Percentiles rank a stretch among this genome's conserved stretches.
Evolutionary conservation across 2,329 filamentous ascomycete species (phyloP).

Genomic region (Microsporum canis): DNA sequence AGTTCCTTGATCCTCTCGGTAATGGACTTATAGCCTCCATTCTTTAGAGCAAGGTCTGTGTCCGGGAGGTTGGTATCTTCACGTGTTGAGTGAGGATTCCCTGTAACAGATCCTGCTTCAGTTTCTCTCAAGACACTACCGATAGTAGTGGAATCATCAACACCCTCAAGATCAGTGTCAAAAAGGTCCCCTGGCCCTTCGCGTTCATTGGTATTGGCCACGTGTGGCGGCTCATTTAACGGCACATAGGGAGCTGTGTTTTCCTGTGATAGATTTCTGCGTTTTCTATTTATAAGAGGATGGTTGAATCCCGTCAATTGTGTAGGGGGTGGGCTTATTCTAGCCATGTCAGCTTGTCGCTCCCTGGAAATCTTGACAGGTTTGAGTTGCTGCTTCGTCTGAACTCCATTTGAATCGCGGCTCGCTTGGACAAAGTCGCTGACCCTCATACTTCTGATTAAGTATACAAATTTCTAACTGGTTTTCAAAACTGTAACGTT

Average conservation of each 20-base stretch:
- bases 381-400: constrained; percentile 6
- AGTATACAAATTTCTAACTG: background rate
- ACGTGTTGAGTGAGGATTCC: background rate
- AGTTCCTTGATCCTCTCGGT: constrained; percentile 28
- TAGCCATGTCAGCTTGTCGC: constrained; percentile 26
- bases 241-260: background rate
- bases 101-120: constrained; percentile 9
- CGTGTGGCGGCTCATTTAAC: background rate
- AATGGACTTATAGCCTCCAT: constrained; percentile 13
- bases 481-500: background rate
- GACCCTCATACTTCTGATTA: constrained; percentile 26
- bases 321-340: constrained; percentile 24
- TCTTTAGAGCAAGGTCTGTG: background rate
- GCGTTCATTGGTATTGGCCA: background rate
- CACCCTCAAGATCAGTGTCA: constrained; percentile 34
- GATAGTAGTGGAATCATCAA: constrained; percentile 34
- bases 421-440: constrained; percentile 31
- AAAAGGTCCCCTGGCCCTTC: constrained; percentile 25
- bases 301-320: background rate
- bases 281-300: background rate
- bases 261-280: background rate
- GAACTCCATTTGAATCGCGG: background rate
- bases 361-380: constrained; percentile 26
- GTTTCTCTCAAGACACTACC: constrained; percentile 28
- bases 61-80: background rate